Evolutionary conservation across 2,329 filamentous ascomycete species (phyloP).

Genomic region (Fusarium sp.): DNA sequence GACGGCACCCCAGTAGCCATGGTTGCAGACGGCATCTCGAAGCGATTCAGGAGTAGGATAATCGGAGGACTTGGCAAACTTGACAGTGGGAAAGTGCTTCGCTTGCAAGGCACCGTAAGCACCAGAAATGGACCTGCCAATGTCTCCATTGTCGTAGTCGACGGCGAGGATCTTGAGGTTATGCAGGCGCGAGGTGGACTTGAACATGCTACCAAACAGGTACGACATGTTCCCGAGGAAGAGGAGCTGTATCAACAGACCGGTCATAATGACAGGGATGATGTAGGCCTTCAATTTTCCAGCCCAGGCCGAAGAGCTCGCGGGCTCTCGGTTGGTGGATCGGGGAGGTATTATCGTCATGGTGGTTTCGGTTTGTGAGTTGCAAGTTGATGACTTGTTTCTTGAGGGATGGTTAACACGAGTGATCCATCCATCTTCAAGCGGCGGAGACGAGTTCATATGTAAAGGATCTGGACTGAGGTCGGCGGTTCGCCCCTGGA

Average conservation of each 20-base stretch:
- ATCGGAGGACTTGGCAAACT: constrained; percentile 31
- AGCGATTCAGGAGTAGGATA: constrained; percentile 41
- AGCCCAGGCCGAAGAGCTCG: constrained; percentile 2
- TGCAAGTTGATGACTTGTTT: neutral
- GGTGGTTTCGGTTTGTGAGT: neutral
- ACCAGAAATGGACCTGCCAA: constrained; percentile 45
- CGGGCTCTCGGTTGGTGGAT: constrained; percentile 9
- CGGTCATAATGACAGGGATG: neutral
- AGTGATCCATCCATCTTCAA: neutral
- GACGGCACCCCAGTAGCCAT: constrained; percentile 51
- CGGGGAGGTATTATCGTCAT: constrained; percentile 8
- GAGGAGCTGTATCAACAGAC: constrained; percentile 2
- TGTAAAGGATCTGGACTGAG: neutral
- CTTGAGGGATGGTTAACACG: neutral
- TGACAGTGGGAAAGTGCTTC: constrained; percentile 45
- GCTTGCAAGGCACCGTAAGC: constrained; percentile 46
- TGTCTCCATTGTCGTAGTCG: constrained; percentile 43
- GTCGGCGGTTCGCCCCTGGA: neutral
- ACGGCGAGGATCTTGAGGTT: constrained; percentile 41
- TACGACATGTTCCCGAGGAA: constrained; percentile 38
- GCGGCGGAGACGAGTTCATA: neutral
- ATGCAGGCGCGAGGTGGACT: constrained; percentile 33
- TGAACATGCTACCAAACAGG: constrained; percentile 47
- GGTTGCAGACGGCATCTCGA: constrained; percentile 48
- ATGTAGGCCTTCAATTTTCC: constrained; percentile 12